Base-by-base conservation (phyloP, 306 rosid genomes). In the Quercus parvula region DNA sequence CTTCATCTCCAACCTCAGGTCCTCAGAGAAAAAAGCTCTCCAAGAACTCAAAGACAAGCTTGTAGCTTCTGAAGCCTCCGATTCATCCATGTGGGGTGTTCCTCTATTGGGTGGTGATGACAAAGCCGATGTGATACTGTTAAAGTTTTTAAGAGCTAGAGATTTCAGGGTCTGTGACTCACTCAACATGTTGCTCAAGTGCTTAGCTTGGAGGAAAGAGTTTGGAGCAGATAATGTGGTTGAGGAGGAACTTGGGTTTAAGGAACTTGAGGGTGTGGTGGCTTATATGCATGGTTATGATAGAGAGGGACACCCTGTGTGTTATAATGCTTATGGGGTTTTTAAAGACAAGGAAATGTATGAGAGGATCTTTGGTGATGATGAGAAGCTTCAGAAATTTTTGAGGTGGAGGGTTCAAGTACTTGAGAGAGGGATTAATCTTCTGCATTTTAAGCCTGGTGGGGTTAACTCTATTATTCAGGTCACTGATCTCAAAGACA, bases 321-420 rank as follows among this genome's bases (percentile, higher is more conserved):
- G 99, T 57, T 95, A 93, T 49, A 95, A 95, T 77, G 98, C 96
- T 0, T 95, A 93, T 75, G 98, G 99, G 18, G 79, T 91, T 46
- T 93, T 95, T 56, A 88, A 72, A 56, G 99, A 95, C 10, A 89
- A 77, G 38, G 97, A 93, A 1, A 90, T 93, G 94, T 91, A 91
- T 62, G 98, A 95, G 14, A 93, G 89, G 74, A 76, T 91, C 62
- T 95, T 95, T 52, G 99, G 96, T 8, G 96, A 93, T 33, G 99
- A 93, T 8, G 98, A 91, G 78, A 95, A 95, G 86, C 94, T 95
- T 6, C 87, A 91, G 71, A 93, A 85, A 73, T 95, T 95, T 18
- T 77, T 95, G n/a, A 91, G 93, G 56, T 95, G 99, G 99, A 89
- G 99, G 64, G 96, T 95, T 84, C 99, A 93, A 67, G 97, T 95